Conservation (phyloP, 108 stramenopile species). For the Skeletonema potamos region DNA sequence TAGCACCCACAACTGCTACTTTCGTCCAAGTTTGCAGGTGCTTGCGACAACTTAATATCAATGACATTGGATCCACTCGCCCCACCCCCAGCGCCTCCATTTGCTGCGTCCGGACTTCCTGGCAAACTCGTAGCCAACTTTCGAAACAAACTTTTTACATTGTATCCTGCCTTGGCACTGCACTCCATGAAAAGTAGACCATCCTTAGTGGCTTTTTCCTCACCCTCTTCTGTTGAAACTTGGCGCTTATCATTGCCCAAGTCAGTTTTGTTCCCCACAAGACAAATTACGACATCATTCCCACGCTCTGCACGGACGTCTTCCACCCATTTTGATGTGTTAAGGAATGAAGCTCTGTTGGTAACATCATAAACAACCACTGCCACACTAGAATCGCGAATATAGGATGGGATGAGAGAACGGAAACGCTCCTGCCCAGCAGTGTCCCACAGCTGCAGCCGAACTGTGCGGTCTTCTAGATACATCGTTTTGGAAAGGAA, state of each 20-base stretch:
- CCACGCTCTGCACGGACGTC: slow-evolving; percentile 98
- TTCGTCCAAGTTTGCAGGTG: slow-evolving; percentile 90
- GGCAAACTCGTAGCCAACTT: slow-evolving; percentile 96
- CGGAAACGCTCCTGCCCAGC: slow-evolving; percentile 98
- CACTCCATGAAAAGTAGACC: slow-evolving; percentile 98
- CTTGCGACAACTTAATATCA: slow-evolving; percentile 92
- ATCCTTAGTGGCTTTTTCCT: slow-evolving; percentile 93
- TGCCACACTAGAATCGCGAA: slow-evolving; percentile 97
- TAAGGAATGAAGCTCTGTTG: slow-evolving; percentile 94
- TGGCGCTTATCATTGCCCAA: slow-evolving; percentile 95
- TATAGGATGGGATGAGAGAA: slow-evolving; percentile 96
- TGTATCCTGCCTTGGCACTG: slow-evolving; percentile 97
- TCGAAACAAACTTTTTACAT: slow-evolving; percentile 97
- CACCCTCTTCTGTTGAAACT: slow-evolving; percentile 96
- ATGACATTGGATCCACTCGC: slow-evolving; percentile 77
- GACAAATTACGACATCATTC: slow-evolving; percentile 96
- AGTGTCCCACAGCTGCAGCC: slow-evolving; percentile 99
- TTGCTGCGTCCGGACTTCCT: slow-evolving; percentile 78
- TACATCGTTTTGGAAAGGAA: slow-evolving; percentile 99
- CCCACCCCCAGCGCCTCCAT: slow-evolving; percentile 35
- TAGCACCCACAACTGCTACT: slow-evolving; percentile 84
- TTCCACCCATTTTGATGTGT: slow-evolving; percentile 98
- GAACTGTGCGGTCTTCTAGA: slow-evolving; percentile 77
- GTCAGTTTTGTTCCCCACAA: slow-evolving; percentile 99
- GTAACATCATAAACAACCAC: slow-evolving; percentile 99